Evolutionary conservation across 495 filamentous ascomycete species (phyloP).

Genomic region (Penicillium angulare): DNA sequence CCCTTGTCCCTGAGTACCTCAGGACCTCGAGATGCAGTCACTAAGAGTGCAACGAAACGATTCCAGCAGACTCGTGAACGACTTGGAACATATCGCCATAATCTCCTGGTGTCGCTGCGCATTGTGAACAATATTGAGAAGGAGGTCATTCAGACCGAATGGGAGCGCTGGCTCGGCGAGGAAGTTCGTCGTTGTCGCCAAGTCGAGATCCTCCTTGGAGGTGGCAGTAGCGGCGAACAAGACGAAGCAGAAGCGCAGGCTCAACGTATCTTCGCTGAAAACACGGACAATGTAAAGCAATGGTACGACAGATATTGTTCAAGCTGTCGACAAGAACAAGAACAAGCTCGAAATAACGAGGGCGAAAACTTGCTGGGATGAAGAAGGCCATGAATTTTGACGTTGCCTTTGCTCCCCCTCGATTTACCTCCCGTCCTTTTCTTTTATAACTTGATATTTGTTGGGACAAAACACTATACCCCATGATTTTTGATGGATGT

Average conservation of each 20-base stretch:
- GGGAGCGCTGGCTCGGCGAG: slow-evolving; percentile 81
- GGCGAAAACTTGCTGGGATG: slow-evolving; percentile 18
- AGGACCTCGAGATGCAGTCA: slow-evolving; percentile 39
- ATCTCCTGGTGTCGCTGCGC: slow-evolving; percentile 85
- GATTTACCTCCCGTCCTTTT: neutral
- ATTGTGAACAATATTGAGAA: slow-evolving; percentile 85
- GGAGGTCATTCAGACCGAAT: slow-evolving; percentile 81
- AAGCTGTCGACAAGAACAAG: slow-evolving; percentile 65
- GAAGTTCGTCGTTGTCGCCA: slow-evolving; percentile 69
- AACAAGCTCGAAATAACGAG: slow-evolving; percentile 22
- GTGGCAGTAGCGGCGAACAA: slow-evolving; percentile 23
- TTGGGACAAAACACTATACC: slow-evolving; percentile 29
- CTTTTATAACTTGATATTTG: neutral
- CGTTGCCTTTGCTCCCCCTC: neutral
- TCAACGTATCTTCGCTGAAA: slow-evolving; percentile 33
- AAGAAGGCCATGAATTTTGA: slow-evolving; percentile 1
- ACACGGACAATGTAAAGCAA: slow-evolving; percentile 50
- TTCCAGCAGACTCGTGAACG: slow-evolving; percentile 75
- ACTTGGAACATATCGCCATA: slow-evolving; percentile 83
- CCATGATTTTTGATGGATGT: slow-evolving; percentile 18
- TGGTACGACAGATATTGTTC: slow-evolving; percentile 75
- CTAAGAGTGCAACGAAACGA: slow-evolving; percentile 60
- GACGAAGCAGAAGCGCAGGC: slow-evolving; percentile 26
- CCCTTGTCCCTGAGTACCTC: slow-evolving; percentile 33
- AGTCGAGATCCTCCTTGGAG: slow-evolving; percentile 51